Evolutionary conservation across 306 rosid genomes (phyloP).

Genomic region (Hippophae tibetana): DNA sequence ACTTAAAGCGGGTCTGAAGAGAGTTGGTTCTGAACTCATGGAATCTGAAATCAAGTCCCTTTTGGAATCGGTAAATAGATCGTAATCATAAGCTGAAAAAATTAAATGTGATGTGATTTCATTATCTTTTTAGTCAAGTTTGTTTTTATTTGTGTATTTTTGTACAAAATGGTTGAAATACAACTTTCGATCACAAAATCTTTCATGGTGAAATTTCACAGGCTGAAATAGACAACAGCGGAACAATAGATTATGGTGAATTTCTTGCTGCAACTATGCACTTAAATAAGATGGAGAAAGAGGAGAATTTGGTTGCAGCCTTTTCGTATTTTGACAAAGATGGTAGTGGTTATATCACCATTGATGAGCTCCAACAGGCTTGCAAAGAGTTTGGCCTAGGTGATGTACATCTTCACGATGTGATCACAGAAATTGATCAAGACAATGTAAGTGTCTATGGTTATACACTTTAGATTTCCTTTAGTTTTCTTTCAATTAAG

Average conservation of each 20-base stretch:
- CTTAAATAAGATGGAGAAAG: slow-evolving; percentile 84
- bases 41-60: slow-evolving; percentile 80
- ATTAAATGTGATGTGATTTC: neutral
- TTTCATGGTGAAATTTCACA: slow-evolving; percentile 8
- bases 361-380: slow-evolving; percentile 81
- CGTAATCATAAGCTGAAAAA: slow-evolving; percentile 7
- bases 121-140: slow-evolving; percentile 1
- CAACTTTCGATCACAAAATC: neutral
- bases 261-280: slow-evolving; percentile 88
- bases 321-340: slow-evolving; percentile 83
- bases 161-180: no score
- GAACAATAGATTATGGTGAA: slow-evolving; percentile 85
- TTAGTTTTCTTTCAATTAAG: neutral
- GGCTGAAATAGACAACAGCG: slow-evolving; percentile 89
- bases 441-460: slow-evolving; percentile 51
- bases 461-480: neutral
- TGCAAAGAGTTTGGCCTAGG: slow-evolving; percentile 69
- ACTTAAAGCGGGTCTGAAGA: slow-evolving; percentile 64
- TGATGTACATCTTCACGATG: slow-evolving; percentile 64
- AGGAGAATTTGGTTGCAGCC: slow-evolving; percentile 78
- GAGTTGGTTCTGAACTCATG: slow-evolving; percentile 75
- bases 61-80: slow-evolving; percentile 71
- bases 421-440: slow-evolving; percentile 60
- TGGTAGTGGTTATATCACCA: slow-evolving; percentile 76
- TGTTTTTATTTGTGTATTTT: neutral